Base-by-base conservation (phyloP, 2,329 filamentous ascomycete species). In the Simplicillium aogashimaense region DNA sequence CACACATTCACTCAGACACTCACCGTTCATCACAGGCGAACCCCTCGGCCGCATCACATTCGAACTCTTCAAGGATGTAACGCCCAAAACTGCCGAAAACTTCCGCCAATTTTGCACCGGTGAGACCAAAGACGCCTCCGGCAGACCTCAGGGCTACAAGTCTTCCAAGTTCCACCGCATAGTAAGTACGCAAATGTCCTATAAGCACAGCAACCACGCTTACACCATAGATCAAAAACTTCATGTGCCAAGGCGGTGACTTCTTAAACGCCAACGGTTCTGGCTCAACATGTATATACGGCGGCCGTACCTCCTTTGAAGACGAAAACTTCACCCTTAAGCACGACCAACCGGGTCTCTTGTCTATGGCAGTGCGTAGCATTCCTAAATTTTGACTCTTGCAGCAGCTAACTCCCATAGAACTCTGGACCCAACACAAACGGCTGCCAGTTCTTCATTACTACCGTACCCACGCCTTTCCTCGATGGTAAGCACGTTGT, bases 161-260 rank as follows among this genome's bases (percentile, higher is more conserved):
- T 85, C 86, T 40, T 83, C 78, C 67, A 94, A 87, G 61, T 95
- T 97, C 55, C 92, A 97, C 64, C 81, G 92, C 43, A 86, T 97
- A 52, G 87, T 94, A 64, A 53, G 83, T 69, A 5, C 8, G 20
- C 31, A 10, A 25, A 5, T 25, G 20, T n/a, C 29, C 12, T 36
- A 2, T 14, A 18, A 17, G 11, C n/a, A 20, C 13, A 37, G 17
- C 20, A 11, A n/a, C 28, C 15, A 29, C 28, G 10, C 12, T 20
- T n/a, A 25, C 10, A 18, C 29, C 13, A 12, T 25, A 94, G 86
- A 95, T 95, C 60, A 86, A 85, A 64, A 84, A 86, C 54, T 95
- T 97, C 67, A 97, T 97, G 90, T 85, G 92, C 54, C 92, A 98
- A 62, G 90, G 90, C 35, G 92, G 92, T 40, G 92, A 98, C 62